Conservation (phyloP, 2,329 filamentous ascomycete genomes). For the Penicillium sp. region DNA sequence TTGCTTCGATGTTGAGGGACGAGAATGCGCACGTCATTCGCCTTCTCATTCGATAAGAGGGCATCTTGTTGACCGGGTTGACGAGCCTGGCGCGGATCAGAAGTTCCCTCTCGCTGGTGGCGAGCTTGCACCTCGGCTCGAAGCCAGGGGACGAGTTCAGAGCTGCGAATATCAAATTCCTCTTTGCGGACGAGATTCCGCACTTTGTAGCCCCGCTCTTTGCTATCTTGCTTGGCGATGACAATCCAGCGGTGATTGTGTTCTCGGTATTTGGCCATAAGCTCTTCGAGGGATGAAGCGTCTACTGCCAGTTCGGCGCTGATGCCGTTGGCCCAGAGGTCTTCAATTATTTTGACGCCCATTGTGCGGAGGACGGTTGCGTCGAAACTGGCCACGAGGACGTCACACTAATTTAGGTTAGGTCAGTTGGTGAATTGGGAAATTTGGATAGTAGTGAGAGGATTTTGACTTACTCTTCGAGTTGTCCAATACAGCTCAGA, state of each 20-base stretch:
- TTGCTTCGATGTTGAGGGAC: slow-evolving; percentile 83
- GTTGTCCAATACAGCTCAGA: slow-evolving; percentile 64
- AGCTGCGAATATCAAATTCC: slow-evolving; percentile 75
- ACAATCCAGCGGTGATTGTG: slow-evolving; percentile 87
- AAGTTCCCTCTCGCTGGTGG: slow-evolving; percentile 64
- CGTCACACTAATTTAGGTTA: slow-evolving; percentile 70
- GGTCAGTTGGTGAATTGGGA: slow-evolving; percentile 2
- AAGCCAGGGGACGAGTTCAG: slow-evolving; percentile 79
- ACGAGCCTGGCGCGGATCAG: slow-evolving; percentile 51
- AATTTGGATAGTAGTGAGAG: background rate
- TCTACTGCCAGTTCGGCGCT: slow-evolving; percentile 87
- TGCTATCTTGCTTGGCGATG: slow-evolving; percentile 75
- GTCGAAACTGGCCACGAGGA: slow-evolving; percentile 88
- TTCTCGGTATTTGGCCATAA: slow-evolving; percentile 70
- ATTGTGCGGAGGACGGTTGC: slow-evolving; percentile 73
- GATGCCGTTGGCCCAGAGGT: slow-evolving; percentile 82
- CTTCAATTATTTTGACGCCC: slow-evolving; percentile 77
- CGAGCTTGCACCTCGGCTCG: slow-evolving; percentile 81
- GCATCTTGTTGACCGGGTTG: slow-evolving; percentile 50
- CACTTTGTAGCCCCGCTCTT: slow-evolving; percentile 70
- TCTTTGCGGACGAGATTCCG: slow-evolving; percentile 79
- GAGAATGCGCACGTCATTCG: slow-evolving; percentile 83
- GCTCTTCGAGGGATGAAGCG: slow-evolving; percentile 77
- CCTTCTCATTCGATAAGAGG: slow-evolving; percentile 50
- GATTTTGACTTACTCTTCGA: slow-evolving; percentile 63